A percentile compares a stretch with the other conserved stretches of the same genome.
Evolutionary conservation across 768 basidiomycete genomes (phyloP).

Genomic region (Gloeopeniophorella convolvens): DNA sequence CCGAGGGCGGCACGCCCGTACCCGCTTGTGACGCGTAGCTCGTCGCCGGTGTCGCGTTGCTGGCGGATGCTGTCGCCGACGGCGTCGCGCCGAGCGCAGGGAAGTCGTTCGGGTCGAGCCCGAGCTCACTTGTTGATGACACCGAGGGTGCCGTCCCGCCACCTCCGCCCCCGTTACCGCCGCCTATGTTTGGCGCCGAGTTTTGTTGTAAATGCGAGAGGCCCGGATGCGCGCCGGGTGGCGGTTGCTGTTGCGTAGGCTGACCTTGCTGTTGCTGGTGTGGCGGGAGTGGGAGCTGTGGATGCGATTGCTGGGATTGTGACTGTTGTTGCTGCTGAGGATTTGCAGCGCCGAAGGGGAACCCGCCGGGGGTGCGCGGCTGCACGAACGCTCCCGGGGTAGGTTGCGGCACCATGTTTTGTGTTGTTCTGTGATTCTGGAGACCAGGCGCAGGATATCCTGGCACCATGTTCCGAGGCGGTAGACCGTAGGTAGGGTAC

Average conservation of each 20-base stretch:
- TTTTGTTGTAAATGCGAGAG: slow-evolving; percentile 52
- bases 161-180: slow-evolving; percentile 2
- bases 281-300: slow-evolving; percentile 34
- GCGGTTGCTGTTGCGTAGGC: slow-evolving; percentile 25
- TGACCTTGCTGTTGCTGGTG: slow-evolving; percentile 33
- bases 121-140: slow-evolving; percentile 67
- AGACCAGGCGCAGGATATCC: slow-evolving; percentile 45
- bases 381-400: slow-evolving; percentile 55
- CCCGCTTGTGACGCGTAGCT: slow-evolving; percentile 84
- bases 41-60: slow-evolving; percentile 37
- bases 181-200: slow-evolving; percentile 32
- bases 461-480: slow-evolving; percentile 50
- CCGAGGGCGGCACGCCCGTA: slow-evolving; percentile 47
- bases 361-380: slow-evolving; percentile 51
- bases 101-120: slow-evolving; percentile 81
- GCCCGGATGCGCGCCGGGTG: slow-evolving; percentile 46
- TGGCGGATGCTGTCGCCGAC: slow-evolving; percentile 33
- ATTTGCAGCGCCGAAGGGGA: slow-evolving; percentile 58
- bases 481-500: slow-evolving; percentile 50
- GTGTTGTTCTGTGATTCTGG: slow-evolving; percentile 56
- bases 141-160: slow-evolving; percentile 50
- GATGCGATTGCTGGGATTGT: slow-evolving; percentile 27
- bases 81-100: slow-evolving; percentile 74
- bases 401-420: slow-evolving; percentile 49
- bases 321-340: slow-evolving; percentile 45